Evolutionary conservation across 345 rosid species (phyloP), one percentile per base, ranked within the genome.

Genomic region (Euphorbia tirucalli): DNA sequence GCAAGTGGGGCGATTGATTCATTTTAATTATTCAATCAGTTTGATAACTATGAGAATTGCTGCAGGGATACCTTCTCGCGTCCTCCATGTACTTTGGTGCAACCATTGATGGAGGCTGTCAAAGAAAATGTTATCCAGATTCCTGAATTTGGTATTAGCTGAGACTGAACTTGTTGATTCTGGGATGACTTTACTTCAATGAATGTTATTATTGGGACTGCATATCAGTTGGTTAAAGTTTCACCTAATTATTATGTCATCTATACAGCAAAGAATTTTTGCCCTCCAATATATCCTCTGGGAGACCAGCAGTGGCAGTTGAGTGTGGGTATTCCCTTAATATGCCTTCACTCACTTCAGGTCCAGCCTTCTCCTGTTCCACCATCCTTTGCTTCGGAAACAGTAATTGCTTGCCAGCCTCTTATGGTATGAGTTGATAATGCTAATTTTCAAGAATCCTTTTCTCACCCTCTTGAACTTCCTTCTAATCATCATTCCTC

Each of bases 241-340:
- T 35, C 44, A 30, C 21, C 44, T 65, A 25, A 25, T 69, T 68
- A 35, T 43, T 64, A 57, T 28, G 35, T 69, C 76, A 37, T 69
- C 59, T 80, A 73, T 58, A 57, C 90, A 95, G 99, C 87, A 73
- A 81, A 77, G 77, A 77, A 90, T 72, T 92, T 95, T 79, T 90
- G 88, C 75, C 94, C 98, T 77, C 87, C 88, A 44, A 92, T 95
- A 81, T 92, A 85, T 88, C 99, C 99, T 75, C 76, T 95, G 83
- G 89, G 81, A 59, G 86, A 81, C 28, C 88, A 85, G 58, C 89
- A 81, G 69, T 89, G 90, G 94, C 90, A 90, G 77, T 78, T 75
- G 73, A 71, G 64, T 72, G 80, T 79, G 30, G 87, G 85, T 73
- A 80, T 83, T 80, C 99, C 99, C 70, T 78, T 95, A 83, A 84